Evolutionary conservation across 257 asterid genomes (phyloP), one percentile per base, ranked within the genome.

Genomic region (Solanum raphanifolium): DNA sequence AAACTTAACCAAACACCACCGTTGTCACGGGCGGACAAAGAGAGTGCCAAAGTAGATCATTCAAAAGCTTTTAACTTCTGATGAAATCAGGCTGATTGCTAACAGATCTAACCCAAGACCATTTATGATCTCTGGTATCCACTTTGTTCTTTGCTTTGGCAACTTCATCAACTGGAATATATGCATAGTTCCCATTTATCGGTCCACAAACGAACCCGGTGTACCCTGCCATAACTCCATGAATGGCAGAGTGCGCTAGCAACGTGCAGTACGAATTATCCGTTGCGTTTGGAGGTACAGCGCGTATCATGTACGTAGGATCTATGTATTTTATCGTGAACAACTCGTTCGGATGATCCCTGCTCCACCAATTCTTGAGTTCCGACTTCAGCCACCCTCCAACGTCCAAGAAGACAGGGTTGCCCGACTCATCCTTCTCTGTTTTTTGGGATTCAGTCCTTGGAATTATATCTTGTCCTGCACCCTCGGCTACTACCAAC

Each of bases 41-140:
- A 7, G 5, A 31, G 76, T 25, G 46, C 12, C 81, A 10, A 73
- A 73, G 18, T 32, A 34, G 27, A 73, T 34, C 46, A 34, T 34
- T 58, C 25, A 7, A 20, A 58, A 7, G 25, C 23, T 8, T 8
- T 27, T 41, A 25, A 15, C 65, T 41, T 41, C 84, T 82, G 58
- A 20, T 62, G 74, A 96, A 96, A 90, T 95, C 98, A 4, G 99
- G 99, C 89, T 96, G 99, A 82, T 91, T 93, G n/a, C 94, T 93
- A 74, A 95, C 88, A 9, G 99, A 96, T 78, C 99, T 89, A 9
- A 96, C 94, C 99, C 99, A 96, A 6, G 97, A 96, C 99, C 99
- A 96, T 88, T 92, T 93, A 38, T 96, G 99, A 89, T 96, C 98
- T 55, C 83, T 91, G 0, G 92, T 91, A 27, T 95, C 84, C 13